Evolutionary conservation across 2,329 filamentous ascomycete species (phyloP).

Genomic region (Lachnellula suecica): DNA sequence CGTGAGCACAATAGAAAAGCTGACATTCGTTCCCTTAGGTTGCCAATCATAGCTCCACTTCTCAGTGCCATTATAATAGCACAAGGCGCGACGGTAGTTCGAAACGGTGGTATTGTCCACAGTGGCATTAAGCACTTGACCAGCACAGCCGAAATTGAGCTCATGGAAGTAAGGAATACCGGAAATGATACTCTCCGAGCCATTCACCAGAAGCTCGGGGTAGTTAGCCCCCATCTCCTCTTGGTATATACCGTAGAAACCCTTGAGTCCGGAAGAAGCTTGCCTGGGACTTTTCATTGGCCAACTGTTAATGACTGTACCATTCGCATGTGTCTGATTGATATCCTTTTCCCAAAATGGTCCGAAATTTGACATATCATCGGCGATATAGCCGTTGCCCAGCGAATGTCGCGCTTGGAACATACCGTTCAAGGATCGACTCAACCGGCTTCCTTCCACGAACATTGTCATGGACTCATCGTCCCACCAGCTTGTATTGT

Average conservation of each 20-base stretch:
- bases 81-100: slow-evolving; percentile 62
- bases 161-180: slow-evolving; percentile 66
- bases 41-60: slow-evolving; percentile 13
- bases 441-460: slow-evolving; percentile 7
- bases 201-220: slow-evolving; percentile 60
- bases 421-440: background rate
- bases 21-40: slow-evolving; percentile 47
- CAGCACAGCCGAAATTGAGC: slow-evolving; percentile 52
- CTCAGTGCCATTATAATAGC: slow-evolving; percentile 32
- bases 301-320: slow-evolving; percentile 52
- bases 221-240: slow-evolving; percentile 59
- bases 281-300: slow-evolving; percentile 63
- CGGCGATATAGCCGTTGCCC: slow-evolving; percentile 18
- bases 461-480: slow-evolving; percentile 4
- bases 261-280: slow-evolving; percentile 65
- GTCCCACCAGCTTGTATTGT: slow-evolving; percentile 1
- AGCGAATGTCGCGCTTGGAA: slow-evolving; percentile 13
- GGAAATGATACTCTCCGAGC: slow-evolving; percentile 63
- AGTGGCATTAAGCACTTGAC: slow-evolving; percentile 56
- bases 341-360: slow-evolving; percentile 20
- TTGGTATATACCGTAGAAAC: slow-evolving; percentile 66
- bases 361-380: slow-evolving; percentile 6
- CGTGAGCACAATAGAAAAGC: slow-evolving; percentile 58
- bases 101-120: slow-evolving; percentile 54
- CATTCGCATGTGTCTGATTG: slow-evolving; percentile 17